Percentiles rank a stretch among this genome's conserved stretches.
These are phyloP conservation scores for Diddensiella santjacobensis DNA, from an alignment of 805 yeast species.

Conservation along the genomic window DNA sequence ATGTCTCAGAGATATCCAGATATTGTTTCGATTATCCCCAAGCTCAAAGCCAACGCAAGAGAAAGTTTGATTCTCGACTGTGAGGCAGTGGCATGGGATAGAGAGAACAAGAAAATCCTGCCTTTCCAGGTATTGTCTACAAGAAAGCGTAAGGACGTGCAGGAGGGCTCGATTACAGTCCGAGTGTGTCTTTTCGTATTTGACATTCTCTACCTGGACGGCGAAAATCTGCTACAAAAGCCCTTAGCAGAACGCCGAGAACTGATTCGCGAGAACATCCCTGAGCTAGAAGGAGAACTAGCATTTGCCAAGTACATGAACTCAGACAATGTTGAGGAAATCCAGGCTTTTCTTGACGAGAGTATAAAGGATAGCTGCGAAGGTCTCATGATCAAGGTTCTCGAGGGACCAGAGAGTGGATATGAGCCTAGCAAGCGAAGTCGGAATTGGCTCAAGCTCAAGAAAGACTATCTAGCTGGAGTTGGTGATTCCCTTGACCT, in stretches of 20 bases:
- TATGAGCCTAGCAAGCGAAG: slow-evolving; percentile 96
- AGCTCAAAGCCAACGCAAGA: slow-evolving; percentile 45
- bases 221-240: slow-evolving; percentile 61
- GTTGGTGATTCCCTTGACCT: slow-evolving; percentile 94
- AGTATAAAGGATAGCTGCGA: slow-evolving; percentile 89
- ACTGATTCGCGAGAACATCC: slow-evolving; percentile 52
- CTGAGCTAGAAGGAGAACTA: slow-evolving; percentile 69
- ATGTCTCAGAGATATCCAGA: slow-evolving; percentile 97
- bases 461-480: slow-evolving; percentile 92
- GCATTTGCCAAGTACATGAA: slow-evolving; percentile 73
- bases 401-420: slow-evolving; percentile 72
- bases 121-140: slow-evolving; percentile 94
- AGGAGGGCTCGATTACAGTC: slow-evolving; percentile 81
- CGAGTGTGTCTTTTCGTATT: slow-evolving; percentile 90
- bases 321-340: slow-evolving; percentile 64
- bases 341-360: slow-evolving; percentile 81
- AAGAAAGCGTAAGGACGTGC: slow-evolving; percentile 89
- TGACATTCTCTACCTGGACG: slow-evolving; percentile 75
- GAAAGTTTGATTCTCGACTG: slow-evolving; percentile 78
- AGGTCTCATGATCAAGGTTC: slow-evolving; percentile 91
- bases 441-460: slow-evolving; percentile 90
- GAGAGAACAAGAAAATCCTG: slow-evolving; percentile 66
- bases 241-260: slow-evolving; percentile 69
- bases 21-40: slow-evolving; percentile 62
- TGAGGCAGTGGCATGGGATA: slow-evolving; percentile 98